Conservation (phyloP, 2,329 filamentous ascomycete genomes). For the Talaromyces sp. region DNA sequence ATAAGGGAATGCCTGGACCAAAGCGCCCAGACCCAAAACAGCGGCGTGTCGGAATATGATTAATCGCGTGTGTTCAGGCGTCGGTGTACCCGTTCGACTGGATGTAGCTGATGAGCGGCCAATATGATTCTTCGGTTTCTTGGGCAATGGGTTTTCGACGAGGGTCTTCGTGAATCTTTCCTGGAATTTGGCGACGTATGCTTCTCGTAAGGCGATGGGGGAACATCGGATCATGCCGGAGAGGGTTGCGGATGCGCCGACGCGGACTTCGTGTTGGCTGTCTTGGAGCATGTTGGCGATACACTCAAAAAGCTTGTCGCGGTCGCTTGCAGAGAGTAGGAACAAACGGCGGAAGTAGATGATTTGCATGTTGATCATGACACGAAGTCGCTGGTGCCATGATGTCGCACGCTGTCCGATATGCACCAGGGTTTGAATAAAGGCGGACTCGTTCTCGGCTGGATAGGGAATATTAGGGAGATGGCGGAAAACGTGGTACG, state of each 20-base stretch:
- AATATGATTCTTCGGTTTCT: conserved; percentile 48
- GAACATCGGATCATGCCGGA: conserved; percentile 98
- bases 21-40: conserved; percentile 81
- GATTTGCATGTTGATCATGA: conserved; percentile 97
- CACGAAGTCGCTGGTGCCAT: conserved; percentile 93
- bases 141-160: conserved; percentile 82
- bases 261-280: conserved; percentile 85
- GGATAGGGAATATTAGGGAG: conserved; percentile 93
- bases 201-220: conserved; percentile 71
- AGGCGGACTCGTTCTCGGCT: conserved; percentile 75
- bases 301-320: conserved; percentile 78
- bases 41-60: conserved; percentile 83
- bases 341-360: conserved; percentile 97
- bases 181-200: conserved; percentile 72
- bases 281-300: conserved; percentile 96
- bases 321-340: conserved; percentile 70
- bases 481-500: conserved; percentile 95
- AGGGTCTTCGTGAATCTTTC: conserved; percentile 75
- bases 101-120: conserved; percentile 43
- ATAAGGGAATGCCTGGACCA: conserved; percentile 96
- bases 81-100: conserved; percentile 48
- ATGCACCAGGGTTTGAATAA: conserved; percentile 80
- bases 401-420: conserved; percentile 80
- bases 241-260: conserved; percentile 85
- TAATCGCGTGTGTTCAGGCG: conserved; percentile 63